Percentiles rank a stretch among this genome's conserved stretches.
Conservation (phyloP, 495 filamentous ascomycete species). For the Rostrohypoxylon terebratum region DNA sequence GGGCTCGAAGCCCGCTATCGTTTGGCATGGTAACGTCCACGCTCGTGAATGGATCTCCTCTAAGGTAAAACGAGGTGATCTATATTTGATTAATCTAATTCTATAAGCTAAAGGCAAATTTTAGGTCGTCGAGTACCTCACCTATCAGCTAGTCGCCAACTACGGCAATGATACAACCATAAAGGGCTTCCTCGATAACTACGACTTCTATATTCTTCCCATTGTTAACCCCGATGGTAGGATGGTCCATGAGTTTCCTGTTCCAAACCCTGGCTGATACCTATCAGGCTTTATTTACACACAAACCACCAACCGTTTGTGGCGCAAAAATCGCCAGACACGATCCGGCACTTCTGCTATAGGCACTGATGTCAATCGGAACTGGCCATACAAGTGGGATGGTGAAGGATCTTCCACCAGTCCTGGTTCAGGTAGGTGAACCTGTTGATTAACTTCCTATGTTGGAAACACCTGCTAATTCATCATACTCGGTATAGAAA, state of each 20-base stretch:
- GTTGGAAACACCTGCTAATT: constrained; percentile 22
- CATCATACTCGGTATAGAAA: constrained; percentile 29
- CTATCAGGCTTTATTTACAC: constrained; percentile 67
- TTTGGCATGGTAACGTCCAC: constrained; percentile 72
- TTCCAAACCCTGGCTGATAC: constrained; percentile 8
- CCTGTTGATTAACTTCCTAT: neutral
- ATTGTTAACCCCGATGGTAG: constrained; percentile 73
- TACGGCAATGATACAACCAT: constrained; percentile 60
- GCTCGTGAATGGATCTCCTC: constrained; percentile 74
- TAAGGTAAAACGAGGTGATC: constrained; percentile 46
- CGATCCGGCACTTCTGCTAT: constrained; percentile 59
- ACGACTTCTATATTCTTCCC: constrained; percentile 74
- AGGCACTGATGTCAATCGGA: constrained; percentile 73
- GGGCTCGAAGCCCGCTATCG: constrained; percentile 66
- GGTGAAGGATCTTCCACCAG: constrained; percentile 47
- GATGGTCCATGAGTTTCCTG: neutral
- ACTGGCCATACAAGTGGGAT: constrained; percentile 64
- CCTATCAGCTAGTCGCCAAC: constrained; percentile 64
- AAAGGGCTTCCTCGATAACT: constrained; percentile 65
- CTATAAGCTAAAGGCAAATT: constrained; percentile 10
- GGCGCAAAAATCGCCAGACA: constrained; percentile 73
- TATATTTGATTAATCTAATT: too few species aligned
- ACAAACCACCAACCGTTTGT: constrained; percentile 69
- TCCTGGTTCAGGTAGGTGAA: constrained; percentile 46
- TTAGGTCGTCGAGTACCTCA: constrained; percentile 66